Base-by-base conservation (phyloP, 371 early-diverging fungal species). In the Apophysomyces ossiformis region DNA sequence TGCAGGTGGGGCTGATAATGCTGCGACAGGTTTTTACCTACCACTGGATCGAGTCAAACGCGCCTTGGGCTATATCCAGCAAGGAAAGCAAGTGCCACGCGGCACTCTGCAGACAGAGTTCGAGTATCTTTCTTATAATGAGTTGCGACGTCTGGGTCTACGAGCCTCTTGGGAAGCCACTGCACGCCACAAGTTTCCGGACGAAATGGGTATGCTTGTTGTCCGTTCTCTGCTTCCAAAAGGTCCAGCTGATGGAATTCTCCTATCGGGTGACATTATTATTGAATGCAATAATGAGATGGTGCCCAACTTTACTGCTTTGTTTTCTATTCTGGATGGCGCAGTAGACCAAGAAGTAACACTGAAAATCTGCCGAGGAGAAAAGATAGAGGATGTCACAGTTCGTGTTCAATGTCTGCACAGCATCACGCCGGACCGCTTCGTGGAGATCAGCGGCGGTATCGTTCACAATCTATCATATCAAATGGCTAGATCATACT, bases 361-460 rank as follows among this genome's bases (percentile, higher is more conserved):
- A 0, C 32, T 96, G 43, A 77, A 83, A 2, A 83, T 96, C 7
- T 84, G 89, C 61, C 86, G 96, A 13, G 94, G 93, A 37, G 82
- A 85, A 38, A 83, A 86, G 57, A 74, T 85, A 3, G 67, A 84
- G 38, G 71, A 73, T 2, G 72, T 93, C 44, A 56, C 47, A 1
- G 85, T 92, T 9, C 64, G 47, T 4, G 82, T 92, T 0, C 91
- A 94, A 69, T 94, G 96, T 72, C 72, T 96, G 65, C 92, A 94
- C 67, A 69, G 80, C 9, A 85, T 92, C 65, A 91, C 93, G n/a
- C 93, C 94, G 1, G 75, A 82, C 68, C 74, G 83, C 26, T 89
- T 87, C 62, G 81, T 95, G 5, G 93, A 95, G 71, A 82, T 95
- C 16, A 96, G 96, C 57, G 97, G 96, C 56, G 90, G 88, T 26